These are phyloP conservation scores for Barnettozyma salicaria DNA, from an alignment of 805 yeast genomes.

Conservation along the genomic window DNA sequence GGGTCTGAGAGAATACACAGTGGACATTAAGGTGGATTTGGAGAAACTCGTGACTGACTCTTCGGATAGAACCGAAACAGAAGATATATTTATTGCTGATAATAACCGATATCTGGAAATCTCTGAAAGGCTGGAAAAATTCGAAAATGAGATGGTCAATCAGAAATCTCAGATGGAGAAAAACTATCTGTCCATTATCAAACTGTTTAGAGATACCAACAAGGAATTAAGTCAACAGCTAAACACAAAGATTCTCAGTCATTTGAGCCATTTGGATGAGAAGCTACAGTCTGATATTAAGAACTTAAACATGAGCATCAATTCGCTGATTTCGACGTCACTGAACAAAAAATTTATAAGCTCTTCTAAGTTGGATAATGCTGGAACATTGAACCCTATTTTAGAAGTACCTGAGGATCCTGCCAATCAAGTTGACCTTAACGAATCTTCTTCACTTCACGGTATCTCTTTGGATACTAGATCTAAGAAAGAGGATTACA, in stretches of 20 bases:
- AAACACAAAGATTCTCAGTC: neutral
- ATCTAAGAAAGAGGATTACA: no score
- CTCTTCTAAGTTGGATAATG: no score
- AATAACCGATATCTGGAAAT: neutral
- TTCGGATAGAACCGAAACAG: neutral
- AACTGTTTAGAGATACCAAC: neutral
- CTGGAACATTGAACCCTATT: neutral
- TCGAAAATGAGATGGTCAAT: neutral
- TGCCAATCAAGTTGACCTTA: neutral
- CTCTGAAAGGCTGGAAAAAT: neutral
- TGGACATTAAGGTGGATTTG: neutral
- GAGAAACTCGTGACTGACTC: neutral
- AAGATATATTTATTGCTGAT: neutral
- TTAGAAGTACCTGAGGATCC: slow-evolving; percentile 2
- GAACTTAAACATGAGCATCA: no score
- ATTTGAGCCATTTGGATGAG: neutral
- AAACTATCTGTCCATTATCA: neutral
- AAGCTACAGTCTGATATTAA: neutral
- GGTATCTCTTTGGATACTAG: no score
- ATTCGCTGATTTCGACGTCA: no score
- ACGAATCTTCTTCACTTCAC: neutral
- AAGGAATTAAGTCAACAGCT: neutral
- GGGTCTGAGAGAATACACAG: neutral
- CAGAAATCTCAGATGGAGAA: neutral
- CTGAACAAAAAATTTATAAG: no score